These are phyloP conservation scores for Talaromyces sp. DNA, from an alignment of 2,329 filamentous ascomycete species.

Conservation along the genomic window DNA sequence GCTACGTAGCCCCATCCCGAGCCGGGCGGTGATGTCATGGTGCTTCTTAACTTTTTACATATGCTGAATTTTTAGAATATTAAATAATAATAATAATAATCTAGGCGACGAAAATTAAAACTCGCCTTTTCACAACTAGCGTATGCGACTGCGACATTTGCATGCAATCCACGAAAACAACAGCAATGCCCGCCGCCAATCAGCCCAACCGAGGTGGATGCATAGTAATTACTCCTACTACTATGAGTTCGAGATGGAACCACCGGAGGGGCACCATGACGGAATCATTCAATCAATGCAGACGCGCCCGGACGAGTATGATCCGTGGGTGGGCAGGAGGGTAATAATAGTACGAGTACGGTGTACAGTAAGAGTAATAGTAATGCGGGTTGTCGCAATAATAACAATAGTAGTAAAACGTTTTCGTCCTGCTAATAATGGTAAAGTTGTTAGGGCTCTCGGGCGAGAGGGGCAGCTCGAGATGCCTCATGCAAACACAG, in stretches of 20 bases:
- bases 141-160: not conserved
- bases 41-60: not conserved
- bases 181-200: not conserved
- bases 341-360: not conserved
- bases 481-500: not conserved
- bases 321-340: not conserved
- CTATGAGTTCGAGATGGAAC: not conserved
- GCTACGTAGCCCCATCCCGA: not conserved
- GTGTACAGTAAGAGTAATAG: not conserved
- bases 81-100: too few species aligned
- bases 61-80: not conserved
- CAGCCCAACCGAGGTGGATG: not conserved
- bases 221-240: not conserved
- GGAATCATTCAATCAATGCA: slow-evolving; percentile 9
- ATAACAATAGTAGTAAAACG: not conserved
- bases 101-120: not conserved
- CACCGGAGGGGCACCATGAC: slow-evolving; percentile 8
- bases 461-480: not conserved
- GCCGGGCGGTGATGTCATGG: slow-evolving; percentile 7
- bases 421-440: not conserved
- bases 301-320: not conserved
- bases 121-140: not conserved
- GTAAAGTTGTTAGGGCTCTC: not conserved
- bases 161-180: not conserved
- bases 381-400: not conserved